Conservation (phyloP, 192 early-diverging fungal genomes). For the Linnemannia zychae region DNA sequence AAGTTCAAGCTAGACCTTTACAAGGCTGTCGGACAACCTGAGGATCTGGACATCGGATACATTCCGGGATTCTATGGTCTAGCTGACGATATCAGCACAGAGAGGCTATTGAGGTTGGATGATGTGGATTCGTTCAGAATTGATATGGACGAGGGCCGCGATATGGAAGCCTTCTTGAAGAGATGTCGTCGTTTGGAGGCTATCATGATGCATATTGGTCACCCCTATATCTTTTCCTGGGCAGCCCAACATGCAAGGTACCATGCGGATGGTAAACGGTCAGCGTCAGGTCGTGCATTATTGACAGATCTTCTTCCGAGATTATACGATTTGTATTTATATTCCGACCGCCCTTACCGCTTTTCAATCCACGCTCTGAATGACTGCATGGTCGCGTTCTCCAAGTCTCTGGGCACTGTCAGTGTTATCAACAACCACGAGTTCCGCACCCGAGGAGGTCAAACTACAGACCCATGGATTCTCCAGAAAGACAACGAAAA, state of each 20-base stretch:
- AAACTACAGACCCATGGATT: not conserved
- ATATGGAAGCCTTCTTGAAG: constrained; percentile 17
- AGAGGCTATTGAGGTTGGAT: not conserved
- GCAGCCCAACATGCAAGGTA: not conserved
- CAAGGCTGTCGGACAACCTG: constrained; percentile 7
- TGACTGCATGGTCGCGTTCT: constrained; percentile 11
- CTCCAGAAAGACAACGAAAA: not conserved
- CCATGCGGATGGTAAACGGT: not conserved
- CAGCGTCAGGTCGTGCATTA: no score
- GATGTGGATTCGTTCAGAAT: not conserved
- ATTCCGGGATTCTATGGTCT: constrained; percentile 13
- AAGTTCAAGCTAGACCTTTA: constrained; percentile 9
- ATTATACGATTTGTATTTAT: not conserved
- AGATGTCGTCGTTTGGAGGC: not conserved
- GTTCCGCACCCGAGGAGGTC: not conserved
- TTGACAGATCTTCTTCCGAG: not conserved
- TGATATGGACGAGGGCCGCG: constrained; percentile 5
- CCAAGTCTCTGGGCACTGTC: not conserved
- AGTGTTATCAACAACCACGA: not conserved
- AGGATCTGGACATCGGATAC: not conserved
- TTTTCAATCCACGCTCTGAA: constrained; percentile 13
- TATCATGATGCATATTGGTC: not conserved
- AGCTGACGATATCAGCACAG: not conserved
- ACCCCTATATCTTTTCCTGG: constrained; percentile 6
- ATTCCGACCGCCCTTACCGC: not conserved